Conservation (phyloP, 2,329 filamentous ascomycete genomes). For the Diaporthe batatas region DNA sequence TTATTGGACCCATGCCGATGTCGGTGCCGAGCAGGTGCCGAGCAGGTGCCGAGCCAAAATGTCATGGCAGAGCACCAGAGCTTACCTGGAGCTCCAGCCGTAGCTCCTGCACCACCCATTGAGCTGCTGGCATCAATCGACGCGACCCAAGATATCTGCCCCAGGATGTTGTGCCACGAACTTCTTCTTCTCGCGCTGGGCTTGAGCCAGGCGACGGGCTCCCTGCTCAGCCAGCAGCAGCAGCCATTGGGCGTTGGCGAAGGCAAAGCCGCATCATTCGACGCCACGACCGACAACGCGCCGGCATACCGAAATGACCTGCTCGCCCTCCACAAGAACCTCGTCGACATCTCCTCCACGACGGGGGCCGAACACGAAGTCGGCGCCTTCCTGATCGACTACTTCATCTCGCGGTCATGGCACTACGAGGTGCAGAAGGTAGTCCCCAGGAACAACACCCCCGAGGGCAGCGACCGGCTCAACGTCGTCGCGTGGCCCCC, state of each 20-base stretch:
- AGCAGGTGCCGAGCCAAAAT: not conserved
- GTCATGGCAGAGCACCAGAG: not conserved
- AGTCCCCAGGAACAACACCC: slow-evolving; percentile 50
- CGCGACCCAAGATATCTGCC: not conserved
- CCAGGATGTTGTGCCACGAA: slow-evolving; percentile 22
- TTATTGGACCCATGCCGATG: not conserved
- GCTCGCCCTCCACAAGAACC: slow-evolving; percentile 78
- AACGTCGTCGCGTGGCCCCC: slow-evolving; percentile 81
- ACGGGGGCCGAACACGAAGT: slow-evolving; percentile 77
- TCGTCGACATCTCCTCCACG: slow-evolving; percentile 82
- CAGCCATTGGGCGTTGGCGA: slow-evolving; percentile 22
- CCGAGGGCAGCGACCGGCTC: slow-evolving; percentile 63
- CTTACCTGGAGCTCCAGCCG: not conserved
- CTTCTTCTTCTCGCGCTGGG: slow-evolving; percentile 33
- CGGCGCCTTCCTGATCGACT: slow-evolving; percentile 76
- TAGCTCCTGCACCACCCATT: not conserved
- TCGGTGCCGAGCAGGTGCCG: not conserved
- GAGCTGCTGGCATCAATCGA: not conserved
- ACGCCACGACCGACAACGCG: slow-evolving; percentile 21
- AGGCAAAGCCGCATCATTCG: not conserved
- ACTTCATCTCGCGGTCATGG: slow-evolving; percentile 68
- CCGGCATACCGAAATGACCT: slow-evolving; percentile 65
- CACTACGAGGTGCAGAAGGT: slow-evolving; percentile 58
- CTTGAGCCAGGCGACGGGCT: not conserved
- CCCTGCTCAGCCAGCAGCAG: not conserved